phyloP scores from a whole-genome alignment of 2,329 filamentous ascomycete genomes.

The Paracamarosporium sp. region DNA sequence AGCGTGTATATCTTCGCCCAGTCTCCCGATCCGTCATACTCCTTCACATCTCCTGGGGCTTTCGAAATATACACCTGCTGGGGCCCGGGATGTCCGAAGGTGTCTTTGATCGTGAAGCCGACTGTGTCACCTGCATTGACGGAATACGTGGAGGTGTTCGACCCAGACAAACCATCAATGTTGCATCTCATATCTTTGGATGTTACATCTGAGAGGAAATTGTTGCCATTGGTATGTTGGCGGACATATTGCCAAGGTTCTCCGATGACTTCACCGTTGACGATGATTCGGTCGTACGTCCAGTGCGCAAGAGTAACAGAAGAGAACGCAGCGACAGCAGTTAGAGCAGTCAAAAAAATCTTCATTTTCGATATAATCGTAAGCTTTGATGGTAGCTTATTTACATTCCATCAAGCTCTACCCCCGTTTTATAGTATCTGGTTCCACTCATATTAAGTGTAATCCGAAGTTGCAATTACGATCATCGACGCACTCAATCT shows the following conservation, averaged over 20 bases:
- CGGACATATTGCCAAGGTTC: constrained; percentile 33
- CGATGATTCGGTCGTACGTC: constrained; percentile 36
- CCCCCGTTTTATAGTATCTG: not conserved
- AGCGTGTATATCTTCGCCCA: constrained; percentile 37
- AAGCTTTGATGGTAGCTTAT: not conserved
- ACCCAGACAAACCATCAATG: constrained; percentile 15
- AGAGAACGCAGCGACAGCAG: not conserved
- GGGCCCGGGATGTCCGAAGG: constrained; percentile 46
- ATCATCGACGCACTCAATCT: not conserved
- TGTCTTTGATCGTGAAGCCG: constrained; percentile 54
- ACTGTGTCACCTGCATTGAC: constrained; percentile 51
- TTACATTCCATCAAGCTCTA: too few relatives aligned
- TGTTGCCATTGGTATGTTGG: constrained; percentile 29
- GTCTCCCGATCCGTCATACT: constrained; percentile 30
- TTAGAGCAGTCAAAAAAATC: not conserved
- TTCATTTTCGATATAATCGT: constrained; percentile 1
- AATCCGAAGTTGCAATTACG: not conserved
- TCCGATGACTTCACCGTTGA: constrained; percentile 31
- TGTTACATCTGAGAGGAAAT: constrained; percentile 30
- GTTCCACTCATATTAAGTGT: not conserved
- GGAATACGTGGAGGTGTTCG: constrained; percentile 29
- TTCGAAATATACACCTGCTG: constrained; percentile 37
- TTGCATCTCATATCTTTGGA: constrained; percentile 35
- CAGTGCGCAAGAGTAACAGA: constrained; percentile 23
- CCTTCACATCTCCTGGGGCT: constrained; percentile 20